These are phyloP conservation scores for Boletus putidus DNA, from an alignment of 1,284 basidiomycete genomes.

Conservation along the genomic window DNA sequence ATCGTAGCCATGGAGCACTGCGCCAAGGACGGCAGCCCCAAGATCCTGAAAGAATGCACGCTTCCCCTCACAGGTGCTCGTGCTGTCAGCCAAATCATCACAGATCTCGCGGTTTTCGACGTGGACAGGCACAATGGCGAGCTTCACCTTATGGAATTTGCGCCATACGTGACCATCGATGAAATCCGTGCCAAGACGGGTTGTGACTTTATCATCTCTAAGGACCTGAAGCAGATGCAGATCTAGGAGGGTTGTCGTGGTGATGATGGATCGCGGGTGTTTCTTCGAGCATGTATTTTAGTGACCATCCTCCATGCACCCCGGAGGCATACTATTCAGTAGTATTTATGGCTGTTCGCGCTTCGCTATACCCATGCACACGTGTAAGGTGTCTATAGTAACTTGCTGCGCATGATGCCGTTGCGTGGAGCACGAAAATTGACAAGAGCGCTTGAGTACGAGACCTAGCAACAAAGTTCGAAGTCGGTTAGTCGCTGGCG, in stretches of 20 bases:
- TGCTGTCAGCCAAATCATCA: conserved; percentile 86
- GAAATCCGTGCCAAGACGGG: conserved; percentile 83
- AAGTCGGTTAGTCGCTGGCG: too few relatives aligned
- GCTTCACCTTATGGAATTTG: conserved; percentile 76
- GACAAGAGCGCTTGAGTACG: background rate
- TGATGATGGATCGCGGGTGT: conserved; percentile 1
- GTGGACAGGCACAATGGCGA: conserved; percentile 73
- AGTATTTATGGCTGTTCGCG: background rate
- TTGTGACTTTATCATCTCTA: conserved; percentile 65
- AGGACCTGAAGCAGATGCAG: conserved; percentile 42
- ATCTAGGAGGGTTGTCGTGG: conserved; percentile 15
- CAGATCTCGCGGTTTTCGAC: conserved; percentile 87
- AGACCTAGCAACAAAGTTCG: conserved; percentile 8
- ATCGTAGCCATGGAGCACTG: conserved; percentile 87
- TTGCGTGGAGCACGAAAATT: conserved; percentile 28
- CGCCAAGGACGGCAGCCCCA: conserved; percentile 83
- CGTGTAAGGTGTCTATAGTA: conserved; percentile 12
- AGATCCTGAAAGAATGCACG: conserved; percentile 79
- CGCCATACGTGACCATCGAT: conserved; percentile 76
- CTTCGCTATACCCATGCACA: background rate
- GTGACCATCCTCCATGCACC: background rate
- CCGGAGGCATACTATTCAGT: conserved; percentile 3
- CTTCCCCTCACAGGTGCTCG: conserved; percentile 84
- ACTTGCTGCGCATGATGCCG: conserved; percentile 19
- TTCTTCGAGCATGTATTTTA: background rate